Base-by-base conservation (phyloP, 768 basidiomycete genomes). In the Macrolepiota albuminosa region DNA sequence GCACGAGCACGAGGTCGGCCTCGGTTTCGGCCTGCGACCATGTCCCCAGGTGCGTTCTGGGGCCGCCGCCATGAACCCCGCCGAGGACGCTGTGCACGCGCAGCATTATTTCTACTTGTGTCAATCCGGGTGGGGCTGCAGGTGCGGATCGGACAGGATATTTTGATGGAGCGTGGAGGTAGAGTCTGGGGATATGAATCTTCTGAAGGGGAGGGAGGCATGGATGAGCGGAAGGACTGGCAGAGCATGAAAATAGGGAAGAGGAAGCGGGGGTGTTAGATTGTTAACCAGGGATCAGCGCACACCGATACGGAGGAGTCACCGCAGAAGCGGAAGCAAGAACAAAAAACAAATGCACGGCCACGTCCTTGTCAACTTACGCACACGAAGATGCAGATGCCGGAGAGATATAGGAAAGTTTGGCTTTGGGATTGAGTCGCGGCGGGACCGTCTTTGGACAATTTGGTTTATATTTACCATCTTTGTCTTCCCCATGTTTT, bases 31-130 rank as follows among this genome's bases (percentile, higher is more conserved):
- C n/a, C n/a, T n/a, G n/a, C n/a, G n/a, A n/a, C n/a, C n/a, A n/a
- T n/a, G n/a, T n/a, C n/a, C n/a, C n/a, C 90, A 33, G 88, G 86
- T 14, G 83, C 84, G 42, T 89, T 88, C 72, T 93, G 85, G n/a
- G n/a, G n/a, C n/a, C n/a, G n/a, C n/a, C n/a, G n/a, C n/a, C n/a
- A n/a, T n/a, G n/a, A n/a, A n/a, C n/a, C n/a, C n/a, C n/a, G n/a
- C n/a, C n/a, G n/a, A n/a, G n/a, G n/a, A n/a, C n/a, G n/a, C n/a
- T n/a, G n/a, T 80, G 26, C 68, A 68, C 57, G 70, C 65, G 58
- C 66, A 67, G n/a, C 42, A 43, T 42, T n/a, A n/a, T n/a, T 21
- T 33, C 21, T 14, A 4, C 45, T 24, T 11, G 11, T 11, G 11
- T 6, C 6, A 1, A 50, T 50, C 10, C n/a, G 6, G 10, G 48